A percentile compares a stretch with the other conserved stretches of the same genome.
phyloP scores from a whole-genome alignment of 2,329 filamentous ascomycete genomes.

The Botrytis medusae region DNA sequence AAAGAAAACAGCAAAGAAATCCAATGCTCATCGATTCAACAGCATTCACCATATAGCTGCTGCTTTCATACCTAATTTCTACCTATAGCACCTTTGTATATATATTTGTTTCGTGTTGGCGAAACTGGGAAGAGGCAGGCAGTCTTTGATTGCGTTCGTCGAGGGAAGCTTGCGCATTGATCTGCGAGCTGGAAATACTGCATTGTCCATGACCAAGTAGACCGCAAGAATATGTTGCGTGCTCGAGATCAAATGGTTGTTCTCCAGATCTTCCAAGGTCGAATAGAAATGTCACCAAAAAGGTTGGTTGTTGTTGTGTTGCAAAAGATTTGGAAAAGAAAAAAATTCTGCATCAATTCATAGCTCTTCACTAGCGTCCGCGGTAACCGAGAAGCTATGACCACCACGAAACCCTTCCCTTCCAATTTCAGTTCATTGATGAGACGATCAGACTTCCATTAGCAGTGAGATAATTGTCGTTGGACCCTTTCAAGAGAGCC shows the following conservation, averaged over 20 bases:
- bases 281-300: background rate
- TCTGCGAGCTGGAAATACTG: background rate
- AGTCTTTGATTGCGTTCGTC: background rate
- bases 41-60: background rate
- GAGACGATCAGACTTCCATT: background rate
- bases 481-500: background rate
- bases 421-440: background rate
- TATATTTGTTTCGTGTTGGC: background rate
- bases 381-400: conserved; percentile 13
- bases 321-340: background rate
- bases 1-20: background rate
- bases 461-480: background rate
- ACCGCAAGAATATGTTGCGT: background rate
- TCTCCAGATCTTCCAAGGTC: background rate
- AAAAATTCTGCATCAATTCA: conserved; percentile 2
- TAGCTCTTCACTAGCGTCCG: conserved; percentile 14
- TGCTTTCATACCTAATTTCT: background rate
- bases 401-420: background rate
- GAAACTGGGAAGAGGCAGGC: background rate
- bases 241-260: background rate
- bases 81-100: background rate
- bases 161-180: background rate
- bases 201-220: background rate
- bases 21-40: background rate
- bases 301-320: background rate